Conservation (phyloP, 805 yeast genomes). For the Groenewaldozyma tartarivorans region DNA sequence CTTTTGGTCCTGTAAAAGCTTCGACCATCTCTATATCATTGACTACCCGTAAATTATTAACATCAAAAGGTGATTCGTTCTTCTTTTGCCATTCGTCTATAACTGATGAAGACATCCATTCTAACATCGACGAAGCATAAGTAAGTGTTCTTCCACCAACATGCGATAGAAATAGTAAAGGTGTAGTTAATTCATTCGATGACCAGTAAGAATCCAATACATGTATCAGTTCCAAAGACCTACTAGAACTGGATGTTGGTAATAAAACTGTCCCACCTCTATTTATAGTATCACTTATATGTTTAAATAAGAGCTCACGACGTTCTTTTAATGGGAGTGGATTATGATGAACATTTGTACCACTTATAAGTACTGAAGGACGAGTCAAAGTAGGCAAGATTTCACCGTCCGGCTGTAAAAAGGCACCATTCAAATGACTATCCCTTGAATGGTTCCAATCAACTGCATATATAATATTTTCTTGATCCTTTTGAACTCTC, state of each 20-base stretch:
- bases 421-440: conserved; percentile 67
- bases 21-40: conserved; percentile 42
- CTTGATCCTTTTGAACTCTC: conserved; percentile 64
- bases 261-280: conserved; percentile 74
- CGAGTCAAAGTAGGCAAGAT: conserved; percentile 50
- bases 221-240: conserved; percentile 71
- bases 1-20: conserved; percentile 41
- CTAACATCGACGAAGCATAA: conserved; percentile 82
- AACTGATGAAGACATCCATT: conserved; percentile 92
- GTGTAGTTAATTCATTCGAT: conserved; percentile 36
- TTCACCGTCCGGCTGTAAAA: conserved; percentile 50
- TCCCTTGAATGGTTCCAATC: conserved; percentile 94
- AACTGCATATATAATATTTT: conserved; percentile 78
- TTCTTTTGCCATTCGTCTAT: conserved; percentile 74
- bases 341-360: conserved; percentile 50
- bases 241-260: conserved; percentile 73
- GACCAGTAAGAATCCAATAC: conserved; percentile 59
- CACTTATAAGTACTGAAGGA: conserved; percentile 77
- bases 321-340: conserved; percentile 42
- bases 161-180: conserved; percentile 66
- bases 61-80: conserved; percentile 74
- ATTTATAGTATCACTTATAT: conserved; percentile 56
- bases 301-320: conserved; percentile 50
- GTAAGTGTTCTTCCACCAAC: conserved; percentile 70
- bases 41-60: conserved; percentile 46